Conservation (phyloP, 441 rosid genomes). For the Cnidoscolus chayamansa region DNA sequence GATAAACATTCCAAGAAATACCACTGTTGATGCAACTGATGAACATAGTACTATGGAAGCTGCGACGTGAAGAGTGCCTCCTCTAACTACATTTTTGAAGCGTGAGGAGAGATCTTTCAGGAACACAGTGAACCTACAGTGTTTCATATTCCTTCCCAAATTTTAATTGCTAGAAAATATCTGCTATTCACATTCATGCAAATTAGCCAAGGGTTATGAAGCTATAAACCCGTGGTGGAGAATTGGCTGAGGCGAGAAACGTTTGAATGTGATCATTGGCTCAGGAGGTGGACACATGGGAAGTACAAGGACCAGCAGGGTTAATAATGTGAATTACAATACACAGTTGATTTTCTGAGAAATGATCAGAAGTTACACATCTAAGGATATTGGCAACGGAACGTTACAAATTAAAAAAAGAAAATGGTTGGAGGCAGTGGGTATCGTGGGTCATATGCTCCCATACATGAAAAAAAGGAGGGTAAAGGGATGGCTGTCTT, state of each 20-base stretch:
- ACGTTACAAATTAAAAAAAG: constrained; percentile 12
- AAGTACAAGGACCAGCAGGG: constrained; percentile 11
- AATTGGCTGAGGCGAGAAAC: constrained; percentile 6
- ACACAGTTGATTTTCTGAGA: background rate
- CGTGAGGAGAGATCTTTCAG: constrained; percentile 20
- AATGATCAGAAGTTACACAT: background rate
- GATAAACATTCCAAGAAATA: constrained; percentile 25
- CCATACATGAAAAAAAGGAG: too few species aligned
- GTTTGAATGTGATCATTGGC: constrained; percentile 8
- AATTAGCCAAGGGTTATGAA: background rate
- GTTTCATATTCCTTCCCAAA: constrained; percentile 20
- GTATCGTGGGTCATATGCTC: too few species aligned
- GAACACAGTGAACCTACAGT: constrained; percentile 17
- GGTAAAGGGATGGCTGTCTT: too few species aligned
- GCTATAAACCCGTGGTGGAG: background rate
- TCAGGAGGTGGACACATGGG: constrained; percentile 27
- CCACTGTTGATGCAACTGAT: constrained; percentile 23
- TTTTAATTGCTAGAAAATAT: background rate
- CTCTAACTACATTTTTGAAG: constrained; percentile 19
- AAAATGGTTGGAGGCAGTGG: background rate
- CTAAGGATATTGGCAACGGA: constrained; percentile 1
- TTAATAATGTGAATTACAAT: background rate
- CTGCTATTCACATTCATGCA: background rate
- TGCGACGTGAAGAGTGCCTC: constrained; percentile 10
- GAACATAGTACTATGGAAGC: constrained; percentile 19